phyloP scores from a whole-genome alignment of 306 rosid genomes.

The Abrus precatorius region DNA sequence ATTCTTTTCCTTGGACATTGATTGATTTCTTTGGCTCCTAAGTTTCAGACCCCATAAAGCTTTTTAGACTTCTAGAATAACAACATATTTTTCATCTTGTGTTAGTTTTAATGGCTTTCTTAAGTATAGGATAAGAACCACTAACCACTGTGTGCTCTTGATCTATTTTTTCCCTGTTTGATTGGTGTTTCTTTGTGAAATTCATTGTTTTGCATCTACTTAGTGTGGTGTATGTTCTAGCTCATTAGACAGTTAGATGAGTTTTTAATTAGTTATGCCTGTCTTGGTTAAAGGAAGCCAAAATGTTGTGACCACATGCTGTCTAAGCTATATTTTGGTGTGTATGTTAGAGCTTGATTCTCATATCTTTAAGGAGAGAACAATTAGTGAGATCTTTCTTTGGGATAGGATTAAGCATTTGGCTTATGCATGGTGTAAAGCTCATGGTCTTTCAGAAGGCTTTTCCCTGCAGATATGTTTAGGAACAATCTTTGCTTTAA shows the following conservation, averaged over 20 bases:
- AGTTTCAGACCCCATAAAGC: not conserved
- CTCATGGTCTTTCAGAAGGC: no score
- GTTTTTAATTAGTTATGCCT: not conserved
- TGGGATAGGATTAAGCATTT: not conserved
- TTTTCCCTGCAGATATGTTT: no score
- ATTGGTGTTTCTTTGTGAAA: not conserved
- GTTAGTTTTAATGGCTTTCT: conserved; percentile 8
- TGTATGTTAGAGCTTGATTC: not conserved
- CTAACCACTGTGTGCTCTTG: not conserved
- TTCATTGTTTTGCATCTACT: not conserved
- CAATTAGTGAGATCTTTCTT: not conserved
- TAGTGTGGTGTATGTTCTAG: not conserved
- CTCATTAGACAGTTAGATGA: not conserved
- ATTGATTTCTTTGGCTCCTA: conserved; percentile 29
- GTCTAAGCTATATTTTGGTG: not conserved
- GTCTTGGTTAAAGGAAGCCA: not conserved
- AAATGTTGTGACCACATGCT: not conserved
- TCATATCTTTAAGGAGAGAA: not conserved
- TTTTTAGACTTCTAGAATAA: not conserved
- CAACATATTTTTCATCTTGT: conserved; percentile 7
- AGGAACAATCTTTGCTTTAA: no score
- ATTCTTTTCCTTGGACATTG: not conserved
- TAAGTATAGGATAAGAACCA: conserved; percentile 21
- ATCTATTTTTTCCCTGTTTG: not conserved
- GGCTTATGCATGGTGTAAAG: no score